Conservation (phyloP, 495 filamentous ascomycete species). For the Mytilinidion resinicola region DNA sequence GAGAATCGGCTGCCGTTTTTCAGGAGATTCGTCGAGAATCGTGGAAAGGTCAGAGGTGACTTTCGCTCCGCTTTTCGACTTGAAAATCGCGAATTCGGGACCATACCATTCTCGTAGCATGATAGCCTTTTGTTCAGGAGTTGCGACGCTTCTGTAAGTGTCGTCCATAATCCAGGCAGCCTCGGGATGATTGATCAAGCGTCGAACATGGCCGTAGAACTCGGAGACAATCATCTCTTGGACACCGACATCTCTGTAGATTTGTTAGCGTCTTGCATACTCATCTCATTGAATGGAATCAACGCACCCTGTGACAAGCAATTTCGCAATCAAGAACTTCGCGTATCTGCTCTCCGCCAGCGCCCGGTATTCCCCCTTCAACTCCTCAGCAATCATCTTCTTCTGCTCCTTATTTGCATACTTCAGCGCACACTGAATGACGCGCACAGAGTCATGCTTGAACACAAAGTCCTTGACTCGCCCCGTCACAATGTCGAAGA, state of each 20-base stretch:
- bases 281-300: not conserved
- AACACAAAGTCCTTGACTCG: conserved; percentile 91
- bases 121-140: conserved; percentile 70
- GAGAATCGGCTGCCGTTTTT: conserved; percentile 82
- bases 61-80: conserved; percentile 43
- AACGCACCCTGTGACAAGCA: conserved; percentile 70
- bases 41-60: conserved; percentile 56
- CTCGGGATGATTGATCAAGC: conserved; percentile 91
- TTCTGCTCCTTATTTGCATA: conserved; percentile 81
- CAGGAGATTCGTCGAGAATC: conserved; percentile 68
- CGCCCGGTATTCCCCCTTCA: conserved; percentile 76
- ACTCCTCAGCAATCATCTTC: conserved; percentile 76
- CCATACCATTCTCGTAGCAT: conserved; percentile 96
- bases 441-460: conserved; percentile 94
- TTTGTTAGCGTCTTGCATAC: conserved; percentile 2
- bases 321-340: conserved; percentile 92
- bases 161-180: conserved; percentile 97
- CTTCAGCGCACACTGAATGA: conserved; percentile 93
- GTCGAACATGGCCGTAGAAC: conserved; percentile 86
- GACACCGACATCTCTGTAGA: conserved; percentile 60
- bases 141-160: conserved; percentile 81
- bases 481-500: conserved; percentile 85
- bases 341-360: conserved; percentile 91
- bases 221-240: conserved; percentile 83
- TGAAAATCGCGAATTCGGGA: conserved; percentile 82